Evolutionary conservation across 305 asterid species (phyloP).

Genomic region (Fraxinus floribunda): DNA sequence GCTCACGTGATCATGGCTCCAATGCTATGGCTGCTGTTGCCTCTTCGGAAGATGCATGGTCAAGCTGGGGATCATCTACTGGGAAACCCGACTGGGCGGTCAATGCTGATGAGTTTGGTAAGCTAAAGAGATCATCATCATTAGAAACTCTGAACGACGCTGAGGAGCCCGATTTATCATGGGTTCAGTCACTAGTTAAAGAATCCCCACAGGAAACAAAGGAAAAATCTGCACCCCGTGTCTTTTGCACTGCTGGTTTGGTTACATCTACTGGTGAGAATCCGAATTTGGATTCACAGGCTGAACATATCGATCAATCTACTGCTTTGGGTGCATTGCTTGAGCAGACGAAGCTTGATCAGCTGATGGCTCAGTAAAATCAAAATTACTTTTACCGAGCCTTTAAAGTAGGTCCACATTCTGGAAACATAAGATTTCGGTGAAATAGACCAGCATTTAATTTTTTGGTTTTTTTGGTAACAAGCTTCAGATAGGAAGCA

Average conservation of each 20-base stretch:
- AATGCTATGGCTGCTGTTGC: constrained; percentile 47
- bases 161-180: constrained; percentile 81
- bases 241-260: constrained; percentile 28
- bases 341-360: constrained; percentile 77
- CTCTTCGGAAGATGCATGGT: constrained; percentile 46
- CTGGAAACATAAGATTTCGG: constrained; percentile 25
- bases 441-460: constrained; percentile 22
- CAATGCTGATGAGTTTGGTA: constrained; percentile 41
- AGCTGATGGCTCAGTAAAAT: constrained; percentile 57
- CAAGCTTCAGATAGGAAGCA: constrained; percentile 35
- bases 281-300: constrained; percentile 26
- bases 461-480: constrained; percentile 31
- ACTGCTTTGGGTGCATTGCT: constrained; percentile 52
- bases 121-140: constrained; percentile 55
- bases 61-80: constrained; percentile 59
- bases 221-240: constrained; percentile 40
- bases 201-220: constrained; percentile 65
- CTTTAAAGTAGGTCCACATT: constrained; percentile 16
- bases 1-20: constrained; percentile 69
- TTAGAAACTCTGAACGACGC: constrained; percentile 53
- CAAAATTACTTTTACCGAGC: constrained; percentile 20
- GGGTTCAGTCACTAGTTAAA: constrained; percentile 82
- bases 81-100: constrained; percentile 64
- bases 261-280: constrained; percentile 38
- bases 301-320: constrained; percentile 54